phyloP scores from a whole-genome alignment of 2,329 filamentous ascomycete genomes.

The Verticillium zaregamsianum region DNA sequence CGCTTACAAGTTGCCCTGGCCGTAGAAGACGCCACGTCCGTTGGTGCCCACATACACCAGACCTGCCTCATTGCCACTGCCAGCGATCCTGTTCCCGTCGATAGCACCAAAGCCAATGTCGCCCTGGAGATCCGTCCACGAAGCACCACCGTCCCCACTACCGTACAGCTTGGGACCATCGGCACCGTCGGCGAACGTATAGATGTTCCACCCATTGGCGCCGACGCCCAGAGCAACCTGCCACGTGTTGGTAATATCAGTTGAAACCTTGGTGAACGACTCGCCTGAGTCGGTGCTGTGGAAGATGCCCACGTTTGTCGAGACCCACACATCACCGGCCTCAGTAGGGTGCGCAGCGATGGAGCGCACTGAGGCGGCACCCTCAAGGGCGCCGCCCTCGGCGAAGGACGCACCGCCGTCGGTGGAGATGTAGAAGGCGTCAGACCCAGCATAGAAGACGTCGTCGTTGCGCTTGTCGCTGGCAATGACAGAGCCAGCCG shows the following conservation, averaged over 20 bases:
- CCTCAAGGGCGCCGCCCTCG: slow-evolving; percentile 28
- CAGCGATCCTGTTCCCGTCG: slow-evolving; percentile 32
- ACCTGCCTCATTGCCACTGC: slow-evolving; percentile 39
- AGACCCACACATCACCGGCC: slow-evolving; percentile 59
- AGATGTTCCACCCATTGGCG: slow-evolving; percentile 38
- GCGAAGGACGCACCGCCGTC: slow-evolving; percentile 43
- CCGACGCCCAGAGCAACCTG: slow-evolving; percentile 40
- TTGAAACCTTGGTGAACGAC: slow-evolving; percentile 37
- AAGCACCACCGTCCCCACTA: slow-evolving; percentile 35
- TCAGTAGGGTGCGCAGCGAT: slow-evolving; percentile 52
- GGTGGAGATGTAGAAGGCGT: slow-evolving; percentile 47
- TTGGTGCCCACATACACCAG: slow-evolving; percentile 48
- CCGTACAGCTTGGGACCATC: slow-evolving; percentile 40
- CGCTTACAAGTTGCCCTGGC: neutral
- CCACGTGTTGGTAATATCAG: slow-evolving; percentile 32
- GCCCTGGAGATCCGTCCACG: slow-evolving; percentile 45
- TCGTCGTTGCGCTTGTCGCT: slow-evolving; percentile 50
- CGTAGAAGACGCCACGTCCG: slow-evolving; percentile 40
- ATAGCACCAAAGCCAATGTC: slow-evolving; percentile 42
- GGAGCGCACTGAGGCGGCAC: slow-evolving; percentile 44
- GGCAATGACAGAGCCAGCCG: slow-evolving; percentile 43
- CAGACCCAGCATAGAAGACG: slow-evolving; percentile 48
- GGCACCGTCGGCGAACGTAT: slow-evolving; percentile 41
- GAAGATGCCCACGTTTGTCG: slow-evolving; percentile 51
- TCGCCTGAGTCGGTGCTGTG: slow-evolving; percentile 47